Base-by-base conservation (phyloP, 2,329 filamentous ascomycete genomes). In the Parastagonospora avenae region DNA sequence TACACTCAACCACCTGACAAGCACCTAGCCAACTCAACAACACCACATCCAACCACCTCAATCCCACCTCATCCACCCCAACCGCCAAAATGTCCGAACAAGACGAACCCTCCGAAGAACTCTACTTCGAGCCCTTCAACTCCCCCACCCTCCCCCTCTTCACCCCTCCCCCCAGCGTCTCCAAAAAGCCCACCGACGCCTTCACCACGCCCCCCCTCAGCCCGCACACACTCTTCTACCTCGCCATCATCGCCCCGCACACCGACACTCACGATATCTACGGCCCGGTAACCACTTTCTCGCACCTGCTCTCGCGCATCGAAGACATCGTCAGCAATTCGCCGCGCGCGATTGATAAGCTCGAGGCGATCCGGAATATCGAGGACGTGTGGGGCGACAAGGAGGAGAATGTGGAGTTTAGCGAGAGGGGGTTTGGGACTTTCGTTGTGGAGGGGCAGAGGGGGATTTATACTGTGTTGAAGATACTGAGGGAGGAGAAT, bases 211-310 rank as follows among this genome's bases (percentile, higher is more conserved):
- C 55, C 15, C 6, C 42, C 11, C 24, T 37, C 19, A 12, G 29
- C 8, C 16, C 47, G 2, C n/a, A 52, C 37, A 62, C 62, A 8
- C 51, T 64, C 53, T 57, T 56, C 52, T 68, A 67, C 52, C 64
- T 70, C 29, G 54, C 57, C 44, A 42, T 57, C 57, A 63, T 43
- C 7, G 55, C 53, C 1, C 66, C 62, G 0, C 61, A 66, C 55
- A 58, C 48, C 11, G 64, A 70, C 52, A 44, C 46, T 7, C 54
- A 55, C 54, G 32, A 42, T 5, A 48, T 63, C 48, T 16, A 54
- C 48, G 63, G 64, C 39, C 66, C 66, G 6, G 45, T 43, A 2
- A 27, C 42, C 2, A 31, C 19, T 4, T 68, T 67, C 58, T 16
- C 35, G 0, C 44, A 52, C 33, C 59, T 68, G n/a, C 37, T 64